phyloP scores from a whole-genome alignment of 2,329 filamentous ascomycete species.

The Tolypocladium paradoxum region DNA sequence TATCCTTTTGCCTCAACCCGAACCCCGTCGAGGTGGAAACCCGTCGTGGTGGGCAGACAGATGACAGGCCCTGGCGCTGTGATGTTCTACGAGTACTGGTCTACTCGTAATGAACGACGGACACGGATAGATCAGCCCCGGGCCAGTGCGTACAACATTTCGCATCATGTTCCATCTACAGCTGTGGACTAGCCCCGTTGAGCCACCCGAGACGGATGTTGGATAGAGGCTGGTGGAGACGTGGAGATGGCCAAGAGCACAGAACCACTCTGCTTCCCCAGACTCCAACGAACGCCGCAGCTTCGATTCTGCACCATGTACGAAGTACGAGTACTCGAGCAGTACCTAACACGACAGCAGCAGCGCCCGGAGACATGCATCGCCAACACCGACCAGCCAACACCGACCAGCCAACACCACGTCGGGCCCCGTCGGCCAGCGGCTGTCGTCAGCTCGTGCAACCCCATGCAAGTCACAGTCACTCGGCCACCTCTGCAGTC shows the following conservation, averaged over 20 bases:
- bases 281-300: no score
- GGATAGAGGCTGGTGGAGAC: no score
- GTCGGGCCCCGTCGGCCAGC: not conserved
- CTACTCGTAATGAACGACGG: not conserved
- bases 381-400: not conserved
- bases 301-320: no score
- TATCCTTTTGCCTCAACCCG: not conserved
- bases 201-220: not conserved
- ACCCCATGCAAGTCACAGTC: not conserved
- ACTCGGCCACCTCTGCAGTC: not conserved
- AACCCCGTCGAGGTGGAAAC: no score
- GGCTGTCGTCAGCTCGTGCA: not conserved
- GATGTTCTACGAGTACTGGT: no score
- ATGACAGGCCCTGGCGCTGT: not conserved
- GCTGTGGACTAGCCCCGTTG: not conserved
- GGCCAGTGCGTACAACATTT: no score
- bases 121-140: not conserved
- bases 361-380: not conserved
- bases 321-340: no score
- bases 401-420: not conserved
- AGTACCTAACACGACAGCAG: no score
- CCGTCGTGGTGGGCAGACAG: not conserved
- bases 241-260: no score
- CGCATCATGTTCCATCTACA: no score
- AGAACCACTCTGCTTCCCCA: no score